Base-by-base conservation (phyloP, 106 monocot species). In the Phalaenopsis equestris region DNA sequence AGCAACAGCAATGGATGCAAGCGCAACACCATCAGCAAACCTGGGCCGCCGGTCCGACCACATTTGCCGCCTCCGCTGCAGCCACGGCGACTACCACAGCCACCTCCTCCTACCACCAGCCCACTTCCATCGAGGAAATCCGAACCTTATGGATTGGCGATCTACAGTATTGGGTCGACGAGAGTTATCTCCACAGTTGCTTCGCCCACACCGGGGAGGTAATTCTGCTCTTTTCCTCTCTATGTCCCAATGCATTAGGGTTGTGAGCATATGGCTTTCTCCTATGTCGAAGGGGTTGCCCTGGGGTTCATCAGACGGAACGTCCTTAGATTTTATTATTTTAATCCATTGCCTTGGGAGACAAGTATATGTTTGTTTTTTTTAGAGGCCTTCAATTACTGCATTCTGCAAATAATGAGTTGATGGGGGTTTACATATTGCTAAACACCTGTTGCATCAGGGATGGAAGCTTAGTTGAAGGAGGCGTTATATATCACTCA, bases 81-180 rank as follows among this genome's bases (percentile, higher is more conserved):
- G 23, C 70, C 30, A 70, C 73, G 77, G 10, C 82, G 56, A 46
- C 82, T 56, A 73, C 79, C 55, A 5, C 83, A 14, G 52, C 55
- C 2, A 42, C 30, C 64, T n/a, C 41, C 41, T 73, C 84, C 18
- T 88, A 88, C 83, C 91, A 93, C 85, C 93, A 93, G 74, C 93
- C 93, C 0, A 79, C 89, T 37, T 80, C 91, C 36, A 36, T 90
- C 2, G 96, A 96, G 68, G 96, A 96, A 61, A 86, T 93, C 75
- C 80, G 90, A 37, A 97, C 90, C 24, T 85, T 92, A 8, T 91
- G 97, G 97, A 93, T 96, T 75, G 97, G 97, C 41, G 92, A 97
- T 64, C 92, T 97, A 57, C 97, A 94, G 86, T 97, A 90, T 86
- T 97, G 97, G 97, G 88, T 88, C 74, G 97, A 97, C 84, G 97